phyloP scores from a whole-genome alignment of 2,329 filamentous ascomycete genomes.

The Amesomyces nigricolor region DNA sequence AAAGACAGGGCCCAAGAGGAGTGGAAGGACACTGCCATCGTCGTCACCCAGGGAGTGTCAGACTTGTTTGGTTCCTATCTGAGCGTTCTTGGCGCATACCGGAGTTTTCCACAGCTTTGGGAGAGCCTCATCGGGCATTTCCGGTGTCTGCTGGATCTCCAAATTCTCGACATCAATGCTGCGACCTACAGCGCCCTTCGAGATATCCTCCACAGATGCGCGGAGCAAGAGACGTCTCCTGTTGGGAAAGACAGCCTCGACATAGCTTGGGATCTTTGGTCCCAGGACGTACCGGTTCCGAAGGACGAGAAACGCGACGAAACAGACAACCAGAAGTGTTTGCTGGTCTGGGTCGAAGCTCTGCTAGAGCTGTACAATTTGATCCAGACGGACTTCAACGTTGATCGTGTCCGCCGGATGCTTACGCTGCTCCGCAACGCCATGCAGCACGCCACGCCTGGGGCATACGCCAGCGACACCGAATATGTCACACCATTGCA shows the following conservation, averaged over 20 bases:
- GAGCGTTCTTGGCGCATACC: slow-evolving; percentile 60
- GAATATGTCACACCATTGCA: slow-evolving; percentile 71
- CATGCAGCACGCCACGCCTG: slow-evolving; percentile 62
- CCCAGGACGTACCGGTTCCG: slow-evolving; percentile 53
- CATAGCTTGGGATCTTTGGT: slow-evolving; percentile 66
- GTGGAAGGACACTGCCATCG: slow-evolving; percentile 70
- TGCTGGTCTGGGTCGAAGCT: slow-evolving; percentile 76
- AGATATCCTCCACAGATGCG: slow-evolving; percentile 53
- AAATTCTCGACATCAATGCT: slow-evolving; percentile 64
- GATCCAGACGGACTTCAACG: slow-evolving; percentile 57
- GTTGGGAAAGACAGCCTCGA: slow-evolving; percentile 51
- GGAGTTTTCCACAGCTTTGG: slow-evolving; percentile 70
- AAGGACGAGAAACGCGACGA: slow-evolving; percentile 39
- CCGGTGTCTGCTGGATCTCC: slow-evolving; percentile 55
- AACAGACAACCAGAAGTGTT: slow-evolving; percentile 69
- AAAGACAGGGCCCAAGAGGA: slow-evolving; percentile 45
- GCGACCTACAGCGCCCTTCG: slow-evolving; percentile 63
- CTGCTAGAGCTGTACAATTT: slow-evolving; percentile 75
- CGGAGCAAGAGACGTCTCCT: slow-evolving; percentile 37
- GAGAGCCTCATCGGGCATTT: slow-evolving; percentile 65
- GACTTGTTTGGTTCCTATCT: slow-evolving; percentile 72
- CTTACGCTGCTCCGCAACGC: slow-evolving; percentile 65
- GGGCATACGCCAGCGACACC: slow-evolving; percentile 64
- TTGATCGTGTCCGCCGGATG: slow-evolving; percentile 60
- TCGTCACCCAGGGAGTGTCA: slow-evolving; percentile 67